Base-by-base conservation (phyloP, 2,329 filamentous ascomycete genomes). In the Cladobotryum mycophilum region DNA sequence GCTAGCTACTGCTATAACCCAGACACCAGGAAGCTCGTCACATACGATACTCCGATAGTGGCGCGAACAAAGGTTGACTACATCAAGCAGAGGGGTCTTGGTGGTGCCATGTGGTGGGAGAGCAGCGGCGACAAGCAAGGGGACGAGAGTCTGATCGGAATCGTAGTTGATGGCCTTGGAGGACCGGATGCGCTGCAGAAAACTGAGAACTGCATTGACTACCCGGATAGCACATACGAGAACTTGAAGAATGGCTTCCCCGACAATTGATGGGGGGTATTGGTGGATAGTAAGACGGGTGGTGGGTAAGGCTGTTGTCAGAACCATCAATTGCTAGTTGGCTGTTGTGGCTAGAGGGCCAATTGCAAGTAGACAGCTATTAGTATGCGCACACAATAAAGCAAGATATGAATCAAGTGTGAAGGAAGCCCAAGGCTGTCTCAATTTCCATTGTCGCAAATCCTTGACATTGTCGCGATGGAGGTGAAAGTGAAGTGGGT, bases 91-190 rank as follows among this genome's bases (percentile, higher is more conserved):
- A 72, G 77, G 41, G 75, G 80, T 0, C 76, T 96, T 0, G 91
- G 90, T 2, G 92, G 92, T 15, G 89, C 80, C n/a, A 96, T 97
- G 91, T 97, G 89, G 89, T 96, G 90, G 90, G 91, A 96, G 71
- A 88, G 82, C 60, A 92, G 86, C 61, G 84, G 81, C 1, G 92
- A 96, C 65, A 84, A 83, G 63, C 64, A 68, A 3, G 83, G 82
- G 0, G 72, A 76, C 0, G 68, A 76, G 48, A 92, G 88, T 59
- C 65, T 96, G 62, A 89, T 91, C 49, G 71, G 67, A 6, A 83
- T 78, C 13, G 82, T 85, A 14, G 80, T 86, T 1, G 72, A 78
- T 33, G 70, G 67, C 0, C 66, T 88, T 11, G 84, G 82, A 15
- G 81, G 82, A 0, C 64, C 68, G 0, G 57, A 58, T 4, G 67